Evolutionary conservation across 2,329 filamentous ascomycete genomes (phyloP).

Genomic region (Ophiosphaerella korrae): DNA sequence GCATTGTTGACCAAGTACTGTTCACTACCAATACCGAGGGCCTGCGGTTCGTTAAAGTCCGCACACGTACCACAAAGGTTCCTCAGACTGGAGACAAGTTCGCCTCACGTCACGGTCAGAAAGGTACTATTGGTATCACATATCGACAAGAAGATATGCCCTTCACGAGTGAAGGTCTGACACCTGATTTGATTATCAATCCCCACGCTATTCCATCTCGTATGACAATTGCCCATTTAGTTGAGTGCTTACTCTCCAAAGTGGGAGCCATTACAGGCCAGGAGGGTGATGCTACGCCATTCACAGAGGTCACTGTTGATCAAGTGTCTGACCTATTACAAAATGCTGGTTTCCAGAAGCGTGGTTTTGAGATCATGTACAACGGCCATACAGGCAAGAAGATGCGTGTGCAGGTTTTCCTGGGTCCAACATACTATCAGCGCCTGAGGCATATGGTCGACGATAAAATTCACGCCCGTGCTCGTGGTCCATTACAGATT

Average conservation of each 20-base stretch:
- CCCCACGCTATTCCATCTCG: constrained; percentile 98
- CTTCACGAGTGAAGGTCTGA: constrained; percentile 88
- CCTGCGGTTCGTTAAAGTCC: constrained; percentile 94
- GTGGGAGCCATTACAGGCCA: constrained; percentile 91
- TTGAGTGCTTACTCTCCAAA: constrained; percentile 97
- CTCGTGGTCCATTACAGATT: constrained; percentile 94
- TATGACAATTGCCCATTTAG: constrained; percentile 99
- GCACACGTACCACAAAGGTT: constrained; percentile 95
- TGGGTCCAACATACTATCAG: constrained; percentile 98
- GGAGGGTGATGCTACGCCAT: constrained; percentile 96
- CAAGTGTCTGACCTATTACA: constrained; percentile 85
- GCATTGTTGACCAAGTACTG: constrained; percentile 92
- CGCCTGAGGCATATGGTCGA: constrained; percentile 99
- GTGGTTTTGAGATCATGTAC: constrained; percentile 98
- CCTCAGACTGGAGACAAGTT: constrained; percentile 99
- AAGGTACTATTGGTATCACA: constrained; percentile 98
- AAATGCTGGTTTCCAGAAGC: constrained; percentile 91
- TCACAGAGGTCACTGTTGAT: constrained; percentile 96
- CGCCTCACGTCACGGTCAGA: constrained; percentile 97
- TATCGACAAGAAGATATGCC: constrained; percentile 99
- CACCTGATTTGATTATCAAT: constrained; percentile 97
- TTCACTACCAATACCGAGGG: constrained; percentile 95
- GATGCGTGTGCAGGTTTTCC: constrained; percentile 91
- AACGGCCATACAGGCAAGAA: constrained; percentile 97
- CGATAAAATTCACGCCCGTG: constrained; percentile 99